Evolutionary conservation across 345 rosid species (phyloP), one percentile per base, ranked within the genome.

Genomic region (Garcia nutans): DNA sequence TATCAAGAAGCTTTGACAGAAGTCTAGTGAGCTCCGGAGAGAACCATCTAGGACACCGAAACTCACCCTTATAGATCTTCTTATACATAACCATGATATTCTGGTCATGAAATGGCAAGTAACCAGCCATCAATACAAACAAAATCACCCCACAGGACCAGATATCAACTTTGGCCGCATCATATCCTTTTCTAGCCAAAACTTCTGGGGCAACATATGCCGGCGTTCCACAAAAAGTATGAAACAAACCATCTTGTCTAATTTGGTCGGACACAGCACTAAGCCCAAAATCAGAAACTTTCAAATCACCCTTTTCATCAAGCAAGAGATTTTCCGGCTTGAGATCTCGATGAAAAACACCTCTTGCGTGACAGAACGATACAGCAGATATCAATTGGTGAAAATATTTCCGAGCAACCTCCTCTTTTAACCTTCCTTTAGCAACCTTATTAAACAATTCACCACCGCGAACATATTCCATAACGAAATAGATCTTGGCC

Each of bases 131-230:
- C 45, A 78, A 61, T 15, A 78, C 77, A 68, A 78, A 78, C 65
- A 74, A 62, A 60, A 78, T 56, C n/a, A 78, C 77, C 23, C 81
- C 81, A 59, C 77, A 78, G 20, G 81, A 68, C 81, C 81, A 78
- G 22, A 78, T 74, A 49, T 78, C 81, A 7, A 74, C 81, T 26
- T 78, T 78, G 8, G 81, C 81, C 1, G 77, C 77, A 54, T 78
- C 81, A n/a, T 78, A 78, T 56, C 81, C 81, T 69, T 78, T 78
- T 62, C 74, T 59, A 2, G 81, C 81, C 3, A 78, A 57, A 62
- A 78, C 77, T 50, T 78, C 81, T 12, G 81, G 77, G 22, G 81
- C 78, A 60, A 78, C 81, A 68, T 78, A 78, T 1, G 81, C 81
- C 50, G 81, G 81, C 6, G 81, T 78, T 22, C 81, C 81, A 12